These are phyloP conservation scores for Knoxia roxburghii DNA, from an alignment of 257 asterid genomes.

Conservation along the genomic window DNA sequence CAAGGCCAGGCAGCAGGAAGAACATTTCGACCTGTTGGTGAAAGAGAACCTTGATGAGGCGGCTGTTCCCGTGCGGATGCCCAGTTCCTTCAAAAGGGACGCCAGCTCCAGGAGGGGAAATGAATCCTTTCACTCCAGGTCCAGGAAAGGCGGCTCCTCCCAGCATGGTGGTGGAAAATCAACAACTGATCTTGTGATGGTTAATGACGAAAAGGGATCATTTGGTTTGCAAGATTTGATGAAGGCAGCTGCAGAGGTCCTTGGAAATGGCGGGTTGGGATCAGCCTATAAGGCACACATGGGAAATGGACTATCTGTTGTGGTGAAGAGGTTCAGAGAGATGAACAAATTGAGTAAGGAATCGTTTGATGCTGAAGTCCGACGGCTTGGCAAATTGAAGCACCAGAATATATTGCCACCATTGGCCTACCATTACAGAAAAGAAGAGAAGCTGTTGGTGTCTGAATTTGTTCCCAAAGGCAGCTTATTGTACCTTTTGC, in stretches of 20 bases:
- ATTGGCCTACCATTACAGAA: conserved; percentile 73
- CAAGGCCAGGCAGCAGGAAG: conserved; percentile 40
- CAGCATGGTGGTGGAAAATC: conserved; percentile 24
- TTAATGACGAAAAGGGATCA: conserved; percentile 58
- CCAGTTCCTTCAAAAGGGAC: conserved; percentile 29
- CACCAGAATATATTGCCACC: conserved; percentile 66
- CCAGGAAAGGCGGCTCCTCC: conserved; percentile 32
- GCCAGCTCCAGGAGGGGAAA: conserved; percentile 27
- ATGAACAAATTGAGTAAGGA: conserved; percentile 66
- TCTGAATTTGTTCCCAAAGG: conserved; percentile 66
- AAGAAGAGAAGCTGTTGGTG: conserved; percentile 80
- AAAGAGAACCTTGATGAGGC: conserved; percentile 49
- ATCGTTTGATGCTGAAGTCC: conserved; percentile 55
- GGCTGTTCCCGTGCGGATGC: conserved; percentile 35
- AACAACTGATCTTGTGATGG: conserved; percentile 49
- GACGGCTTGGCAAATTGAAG: conserved; percentile 49
- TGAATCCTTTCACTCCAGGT: conserved; percentile 17
- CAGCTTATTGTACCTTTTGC: conserved; percentile 62
- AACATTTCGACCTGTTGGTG: conserved; percentile 30
- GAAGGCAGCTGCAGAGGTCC: conserved; percentile 97
- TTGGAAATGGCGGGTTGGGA: conserved; percentile 80
- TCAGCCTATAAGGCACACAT: conserved; percentile 78
- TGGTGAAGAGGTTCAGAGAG: conserved; percentile 79
- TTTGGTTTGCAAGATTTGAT: conserved; percentile 80
- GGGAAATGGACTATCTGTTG: conserved; percentile 62